These are phyloP conservation scores for Tolypocladium amazonense DNA, from an alignment of 2,329 filamentous ascomycete species.

Conservation along the genomic window DNA sequence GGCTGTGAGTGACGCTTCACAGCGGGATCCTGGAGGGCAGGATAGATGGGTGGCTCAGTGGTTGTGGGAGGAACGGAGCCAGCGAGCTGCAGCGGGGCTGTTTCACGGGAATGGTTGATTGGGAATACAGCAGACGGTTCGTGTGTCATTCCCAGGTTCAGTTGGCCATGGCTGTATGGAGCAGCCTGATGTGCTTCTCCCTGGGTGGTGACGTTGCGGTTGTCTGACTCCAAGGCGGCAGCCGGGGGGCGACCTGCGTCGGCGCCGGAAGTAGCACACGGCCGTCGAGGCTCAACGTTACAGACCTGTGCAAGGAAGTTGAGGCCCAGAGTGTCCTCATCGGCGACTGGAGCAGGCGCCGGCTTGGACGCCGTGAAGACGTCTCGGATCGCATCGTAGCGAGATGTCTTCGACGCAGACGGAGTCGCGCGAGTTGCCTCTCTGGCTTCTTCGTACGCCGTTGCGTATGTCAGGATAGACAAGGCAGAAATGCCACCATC, in stretches of 20 bases:
- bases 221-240: background rate
- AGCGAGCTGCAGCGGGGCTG: conserved; percentile 10
- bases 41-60: conserved; percentile 3
- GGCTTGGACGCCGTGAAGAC: conserved; percentile 28
- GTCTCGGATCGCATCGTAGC: conserved; percentile 29
- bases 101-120: conserved; percentile 8
- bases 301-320: conserved; percentile 24
- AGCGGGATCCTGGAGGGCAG: conserved; percentile 1
- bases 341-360: conserved; percentile 12
- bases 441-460: conserved; percentile 19
- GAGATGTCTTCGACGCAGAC: conserved; percentile 18
- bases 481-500: conserved; percentile 17
- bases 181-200: conserved; percentile 12
- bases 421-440: conserved; percentile 13
- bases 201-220: background rate
- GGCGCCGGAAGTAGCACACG: conserved; percentile 7
- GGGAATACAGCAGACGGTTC: conserved; percentile 12
- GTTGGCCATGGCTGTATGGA: background rate
- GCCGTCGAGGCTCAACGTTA: conserved; percentile 17
- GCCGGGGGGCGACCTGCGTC: conserved; percentile 3
- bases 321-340: conserved; percentile 15
- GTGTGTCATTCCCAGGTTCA: background rate
- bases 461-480: conserved; percentile 19
- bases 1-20: background rate
- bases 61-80: conserved; percentile 11